phyloP scores from a whole-genome alignment of 305 asterid species.

The Solanum chacoense region DNA sequence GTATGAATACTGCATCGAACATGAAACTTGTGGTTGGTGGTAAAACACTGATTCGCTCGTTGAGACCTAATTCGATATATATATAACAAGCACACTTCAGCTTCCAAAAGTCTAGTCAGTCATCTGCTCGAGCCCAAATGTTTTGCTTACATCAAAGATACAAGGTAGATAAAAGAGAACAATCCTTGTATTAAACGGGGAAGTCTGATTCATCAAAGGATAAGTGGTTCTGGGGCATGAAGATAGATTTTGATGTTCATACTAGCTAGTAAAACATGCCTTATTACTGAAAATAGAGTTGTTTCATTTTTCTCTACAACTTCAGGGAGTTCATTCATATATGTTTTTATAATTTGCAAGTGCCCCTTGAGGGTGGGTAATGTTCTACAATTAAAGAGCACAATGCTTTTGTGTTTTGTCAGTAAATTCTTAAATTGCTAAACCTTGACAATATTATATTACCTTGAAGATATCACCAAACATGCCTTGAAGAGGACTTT shows the following conservation, averaged over 20 bases:
- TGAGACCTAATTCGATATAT: not conserved
- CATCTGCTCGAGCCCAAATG: not conserved
- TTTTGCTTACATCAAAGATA: not conserved
- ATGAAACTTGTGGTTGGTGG: not conserved
- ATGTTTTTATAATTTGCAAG: not conserved
- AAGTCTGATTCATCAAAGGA: not conserved
- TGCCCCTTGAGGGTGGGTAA: not conserved
- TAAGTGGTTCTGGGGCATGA: not conserved
- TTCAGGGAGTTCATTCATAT: not conserved
- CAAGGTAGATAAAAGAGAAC: not conserved
- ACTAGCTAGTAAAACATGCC: not conserved
- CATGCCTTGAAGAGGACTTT: slow-evolving; percentile 84
- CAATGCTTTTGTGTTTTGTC: not conserved
- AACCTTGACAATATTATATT: slow-evolving; percentile 1
- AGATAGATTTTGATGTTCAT: not conserved
- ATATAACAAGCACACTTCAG: not conserved
- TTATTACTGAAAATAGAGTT: not conserved
- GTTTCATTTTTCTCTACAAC: not conserved
- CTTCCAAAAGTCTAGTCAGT: not conserved
- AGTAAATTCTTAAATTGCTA: not conserved
- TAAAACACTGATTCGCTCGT: not conserved
- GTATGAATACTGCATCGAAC: not conserved
- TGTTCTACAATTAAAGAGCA: not conserved
- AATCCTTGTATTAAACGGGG: not conserved
- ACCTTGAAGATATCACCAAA: slow-evolving; percentile 97